phyloP scores from a whole-genome alignment of 768 basidiomycete species.

The Candolleomyces eurysporus region DNA sequence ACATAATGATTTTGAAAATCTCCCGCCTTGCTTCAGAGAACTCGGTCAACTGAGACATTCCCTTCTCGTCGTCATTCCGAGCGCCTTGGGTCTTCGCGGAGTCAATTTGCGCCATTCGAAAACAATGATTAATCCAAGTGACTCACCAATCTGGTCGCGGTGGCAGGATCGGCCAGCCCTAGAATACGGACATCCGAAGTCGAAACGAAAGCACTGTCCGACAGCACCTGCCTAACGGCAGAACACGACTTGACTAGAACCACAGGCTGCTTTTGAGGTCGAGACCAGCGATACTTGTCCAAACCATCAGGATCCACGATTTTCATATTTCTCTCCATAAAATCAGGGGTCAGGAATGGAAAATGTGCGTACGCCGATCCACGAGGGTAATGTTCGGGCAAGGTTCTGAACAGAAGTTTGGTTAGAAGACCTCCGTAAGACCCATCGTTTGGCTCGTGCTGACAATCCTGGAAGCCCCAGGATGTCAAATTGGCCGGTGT shows the following conservation, averaged over 20 bases:
- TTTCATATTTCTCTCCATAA: constrained; percentile 40
- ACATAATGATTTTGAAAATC: constrained; percentile 20
- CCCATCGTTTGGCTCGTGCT: constrained; percentile 60
- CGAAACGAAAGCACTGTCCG: constrained; percentile 28
- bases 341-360: constrained; percentile 69
- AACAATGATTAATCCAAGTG: neutral
- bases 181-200: constrained; percentile 32
- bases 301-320: constrained; percentile 23
- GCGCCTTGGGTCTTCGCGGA: neutral
- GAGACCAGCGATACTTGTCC: constrained; percentile 62
- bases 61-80: neutral
- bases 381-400: constrained; percentile 67
- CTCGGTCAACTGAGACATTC: constrained; percentile 6
- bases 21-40: constrained; percentile 4
- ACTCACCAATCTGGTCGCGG: constrained; percentile 22
- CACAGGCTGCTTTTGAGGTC: constrained; percentile 12
- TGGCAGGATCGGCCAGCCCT: constrained; percentile 21
- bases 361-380: constrained; percentile 74
- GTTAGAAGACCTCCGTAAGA: constrained; percentile 76
- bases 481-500: constrained; percentile 79
- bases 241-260: constrained; percentile 28
- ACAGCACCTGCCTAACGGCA: constrained; percentile 34
- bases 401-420: constrained; percentile 66
- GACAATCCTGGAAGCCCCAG: constrained; percentile 78
- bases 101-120: neutral